A percentile compares a stretch with the other conserved stretches of the same genome.
Evolutionary conservation across 495 filamentous ascomycete genomes (phyloP).

Genomic region (Penicillium flavigenum): DNA sequence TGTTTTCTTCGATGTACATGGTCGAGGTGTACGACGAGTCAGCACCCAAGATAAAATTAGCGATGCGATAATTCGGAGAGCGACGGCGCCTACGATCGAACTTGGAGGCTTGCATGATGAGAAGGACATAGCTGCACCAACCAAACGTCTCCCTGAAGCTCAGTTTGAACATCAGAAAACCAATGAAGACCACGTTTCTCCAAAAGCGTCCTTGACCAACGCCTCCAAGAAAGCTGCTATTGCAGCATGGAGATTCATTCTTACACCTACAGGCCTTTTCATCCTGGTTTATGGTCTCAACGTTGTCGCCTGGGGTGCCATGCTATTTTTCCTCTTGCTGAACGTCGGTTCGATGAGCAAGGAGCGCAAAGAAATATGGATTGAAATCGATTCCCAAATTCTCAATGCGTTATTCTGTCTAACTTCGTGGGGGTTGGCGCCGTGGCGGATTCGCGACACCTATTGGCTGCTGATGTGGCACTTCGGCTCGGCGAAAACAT

Average conservation of each 20-base stretch:
- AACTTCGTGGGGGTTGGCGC: constrained; percentile 78
- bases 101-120: background rate
- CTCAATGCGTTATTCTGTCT: constrained; percentile 84
- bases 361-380: constrained; percentile 76
- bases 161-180: background rate
- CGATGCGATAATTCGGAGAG: background rate
- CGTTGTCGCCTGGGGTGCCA: constrained; percentile 83
- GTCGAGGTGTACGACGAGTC: background rate
- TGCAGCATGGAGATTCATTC: background rate
- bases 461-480: constrained; percentile 68
- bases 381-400: constrained; percentile 82
- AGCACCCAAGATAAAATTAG: background rate
- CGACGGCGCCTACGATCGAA: background rate
- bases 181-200: background rate
- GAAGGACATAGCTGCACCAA: background rate
- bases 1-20: background rate
- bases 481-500: constrained; percentile 21
- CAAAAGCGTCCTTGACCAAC: background rate
- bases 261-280: constrained; percentile 60
- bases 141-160: background rate
- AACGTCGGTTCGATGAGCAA: constrained; percentile 70
- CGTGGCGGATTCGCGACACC: constrained; percentile 81
- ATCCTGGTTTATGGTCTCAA: constrained; percentile 77
- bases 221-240: background rate
- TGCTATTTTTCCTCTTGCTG: constrained; percentile 81